Conservation (phyloP, 2,329 filamentous ascomycete genomes). For the Verticillium tricorpus region DNA sequence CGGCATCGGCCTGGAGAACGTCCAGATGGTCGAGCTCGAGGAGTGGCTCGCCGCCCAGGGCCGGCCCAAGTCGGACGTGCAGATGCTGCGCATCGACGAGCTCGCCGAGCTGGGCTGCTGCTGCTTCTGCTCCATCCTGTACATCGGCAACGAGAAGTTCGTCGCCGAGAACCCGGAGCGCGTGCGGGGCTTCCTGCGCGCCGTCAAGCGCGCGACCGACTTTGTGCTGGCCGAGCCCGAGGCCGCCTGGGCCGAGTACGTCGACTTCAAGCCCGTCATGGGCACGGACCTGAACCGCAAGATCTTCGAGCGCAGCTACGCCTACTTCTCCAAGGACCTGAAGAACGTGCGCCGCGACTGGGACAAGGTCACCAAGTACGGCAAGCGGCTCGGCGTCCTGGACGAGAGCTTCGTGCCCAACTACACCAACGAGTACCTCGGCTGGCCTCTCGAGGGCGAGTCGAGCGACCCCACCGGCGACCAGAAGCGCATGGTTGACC, state of each 20-base stretch:
- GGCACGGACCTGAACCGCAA: slow-evolving; percentile 64
- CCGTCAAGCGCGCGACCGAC: slow-evolving; percentile 71
- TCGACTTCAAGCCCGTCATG: slow-evolving; percentile 70
- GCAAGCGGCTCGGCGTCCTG: slow-evolving; percentile 67
- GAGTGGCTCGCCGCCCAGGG: slow-evolving; percentile 65
- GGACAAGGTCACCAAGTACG: slow-evolving; percentile 73
- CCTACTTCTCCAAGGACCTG: slow-evolving; percentile 69
- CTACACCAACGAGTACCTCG: slow-evolving; percentile 69
- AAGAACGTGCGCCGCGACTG: slow-evolving; percentile 74
- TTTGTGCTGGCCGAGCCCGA: slow-evolving; percentile 61
- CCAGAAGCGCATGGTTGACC: slow-evolving; percentile 67
- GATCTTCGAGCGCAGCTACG: slow-evolving; percentile 75
- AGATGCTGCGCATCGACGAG: slow-evolving; percentile 79
- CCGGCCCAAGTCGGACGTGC: slow-evolving; percentile 62
- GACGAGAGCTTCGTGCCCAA: slow-evolving; percentile 62
- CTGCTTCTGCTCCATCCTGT: slow-evolving; percentile 79
- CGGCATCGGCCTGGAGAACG: slow-evolving; percentile 73
- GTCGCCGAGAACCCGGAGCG: slow-evolving; percentile 61
- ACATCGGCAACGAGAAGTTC: slow-evolving; percentile 74
- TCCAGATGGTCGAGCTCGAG: slow-evolving; percentile 78
- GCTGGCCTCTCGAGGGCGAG: slow-evolving; percentile 61
- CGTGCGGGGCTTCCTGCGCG: slow-evolving; percentile 63
- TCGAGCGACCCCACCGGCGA: slow-evolving; percentile 65
- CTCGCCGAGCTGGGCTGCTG: slow-evolving; percentile 76
- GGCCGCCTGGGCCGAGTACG: slow-evolving; percentile 62